These are phyloP conservation scores for Pseudogymnoascus sp. DNA, from an alignment of 2,329 filamentous ascomycete species.

Conservation along the genomic window DNA sequence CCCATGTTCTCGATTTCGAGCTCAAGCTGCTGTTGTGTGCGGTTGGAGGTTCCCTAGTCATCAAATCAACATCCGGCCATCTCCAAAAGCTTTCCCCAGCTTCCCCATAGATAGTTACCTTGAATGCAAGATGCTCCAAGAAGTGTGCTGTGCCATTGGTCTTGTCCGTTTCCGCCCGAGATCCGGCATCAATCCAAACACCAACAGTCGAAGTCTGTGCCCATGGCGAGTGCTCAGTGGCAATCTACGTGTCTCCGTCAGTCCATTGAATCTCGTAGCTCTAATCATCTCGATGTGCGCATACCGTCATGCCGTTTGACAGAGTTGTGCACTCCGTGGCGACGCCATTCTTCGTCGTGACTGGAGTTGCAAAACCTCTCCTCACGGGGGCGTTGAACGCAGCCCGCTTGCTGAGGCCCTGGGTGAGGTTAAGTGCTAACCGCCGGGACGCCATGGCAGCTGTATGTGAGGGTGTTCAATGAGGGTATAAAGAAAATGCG, in stretches of 20 bases:
- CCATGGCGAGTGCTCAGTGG: conserved; percentile 95
- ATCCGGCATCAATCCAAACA: conserved; percentile 99
- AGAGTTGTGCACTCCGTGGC: conserved; percentile 95
- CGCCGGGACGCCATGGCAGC: conserved; percentile 82
- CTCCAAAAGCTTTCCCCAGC: conserved; percentile 6
- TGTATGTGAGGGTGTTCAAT: conserved; percentile 19
- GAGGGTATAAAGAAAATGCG: conserved; percentile 10
- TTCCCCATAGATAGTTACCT: conserved; percentile 51
- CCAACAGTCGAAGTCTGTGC: conserved; percentile 97
- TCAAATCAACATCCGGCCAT: conserved; percentile 19
- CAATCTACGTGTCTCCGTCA: conserved; percentile 58
- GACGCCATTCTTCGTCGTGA: conserved; percentile 51
- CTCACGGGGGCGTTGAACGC: conserved; percentile 73
- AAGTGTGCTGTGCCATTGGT: conserved; percentile 99
- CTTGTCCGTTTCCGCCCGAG: conserved; percentile 93
- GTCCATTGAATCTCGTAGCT: conserved; percentile 32
- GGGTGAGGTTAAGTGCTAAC: conserved; percentile 89
- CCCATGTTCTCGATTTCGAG: conserved; percentile 99
- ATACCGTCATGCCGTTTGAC: conserved; percentile 93
- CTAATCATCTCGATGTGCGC: conserved; percentile 13
- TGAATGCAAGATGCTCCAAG: conserved; percentile 99
- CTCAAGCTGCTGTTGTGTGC: conserved; percentile 95
- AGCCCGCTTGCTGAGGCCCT: conserved; percentile 80
- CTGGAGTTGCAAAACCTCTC: conserved; percentile 84
- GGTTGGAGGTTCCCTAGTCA: conserved; percentile 75